Evolutionary conservation across 805 yeast genomes (phyloP).

Genomic region (Candida ortonii): DNA sequence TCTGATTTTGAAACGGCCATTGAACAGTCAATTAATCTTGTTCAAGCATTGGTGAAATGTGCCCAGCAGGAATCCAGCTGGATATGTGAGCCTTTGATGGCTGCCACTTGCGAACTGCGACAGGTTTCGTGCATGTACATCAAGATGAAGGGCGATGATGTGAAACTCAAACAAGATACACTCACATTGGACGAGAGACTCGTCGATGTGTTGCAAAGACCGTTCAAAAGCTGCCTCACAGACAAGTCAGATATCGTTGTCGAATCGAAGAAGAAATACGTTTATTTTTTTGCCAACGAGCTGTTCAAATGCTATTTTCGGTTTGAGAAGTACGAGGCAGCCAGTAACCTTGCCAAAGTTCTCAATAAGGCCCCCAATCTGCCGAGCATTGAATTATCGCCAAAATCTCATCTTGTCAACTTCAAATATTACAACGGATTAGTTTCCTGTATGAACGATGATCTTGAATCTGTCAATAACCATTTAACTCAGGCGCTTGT

Average conservation of each 20-base stretch:
- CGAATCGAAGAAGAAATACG: conserved; percentile 56
- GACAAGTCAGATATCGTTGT: conserved; percentile 60
- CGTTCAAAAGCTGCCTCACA: conserved; percentile 74
- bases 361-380: conserved; percentile 53
- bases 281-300: conserved; percentile 67
- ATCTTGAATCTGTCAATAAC: conserved; percentile 48
- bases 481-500: conserved; percentile 51
- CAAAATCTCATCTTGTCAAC: conserved; percentile 53
- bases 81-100: conserved; percentile 21
- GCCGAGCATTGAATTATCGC: conserved; percentile 45
- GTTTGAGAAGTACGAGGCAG: conserved; percentile 65
- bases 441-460: conserved; percentile 62
- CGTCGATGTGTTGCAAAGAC: conserved; percentile 50
- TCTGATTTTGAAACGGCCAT: conserved; percentile 19
- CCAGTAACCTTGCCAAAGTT: conserved; percentile 71
- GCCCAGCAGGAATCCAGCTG: conserved; percentile 19
- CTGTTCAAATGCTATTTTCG: conserved; percentile 68
- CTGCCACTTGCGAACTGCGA: conserved; percentile 18
- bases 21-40: conserved; percentile 15
- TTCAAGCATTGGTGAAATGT: conserved; percentile 14
- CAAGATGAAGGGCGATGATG: conserved; percentile 9
- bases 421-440: conserved; percentile 71
- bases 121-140: conserved; percentile 18
- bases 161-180: conserved; percentile 10
- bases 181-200: conserved; percentile 25